Percentiles rank a stretch among this genome's conserved stretches.
phyloP scores from a whole-genome alignment of 163 green algal species.

The Chloromonas sp. region DNA sequence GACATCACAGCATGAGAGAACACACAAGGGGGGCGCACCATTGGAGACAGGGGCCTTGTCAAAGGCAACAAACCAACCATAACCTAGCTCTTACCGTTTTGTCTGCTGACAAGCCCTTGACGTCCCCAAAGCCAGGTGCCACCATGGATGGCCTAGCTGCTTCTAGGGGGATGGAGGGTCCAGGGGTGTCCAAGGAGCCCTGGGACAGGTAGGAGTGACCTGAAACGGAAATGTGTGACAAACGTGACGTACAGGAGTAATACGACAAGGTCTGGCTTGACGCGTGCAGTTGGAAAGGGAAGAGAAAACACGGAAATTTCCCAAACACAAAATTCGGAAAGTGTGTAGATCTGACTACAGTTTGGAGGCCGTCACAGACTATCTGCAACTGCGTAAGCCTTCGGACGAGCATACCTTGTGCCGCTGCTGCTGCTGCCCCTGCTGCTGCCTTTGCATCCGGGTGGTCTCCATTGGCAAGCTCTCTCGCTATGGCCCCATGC shows the following conservation, averaged over 20 bases:
- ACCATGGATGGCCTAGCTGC: background rate
- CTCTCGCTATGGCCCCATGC: slow-evolving; percentile 32
- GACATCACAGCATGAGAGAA: no score
- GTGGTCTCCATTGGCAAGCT: slow-evolving; percentile 32
- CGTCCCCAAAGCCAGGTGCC: background rate
- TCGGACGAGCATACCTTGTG: background rate
- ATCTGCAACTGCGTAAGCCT: background rate
- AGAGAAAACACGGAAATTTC: background rate
- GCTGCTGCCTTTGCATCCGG: background rate
- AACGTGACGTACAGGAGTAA: background rate
- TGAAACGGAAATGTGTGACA: background rate
- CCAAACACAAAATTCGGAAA: background rate
- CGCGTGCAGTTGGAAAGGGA: background rate
- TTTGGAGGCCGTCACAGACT: background rate
- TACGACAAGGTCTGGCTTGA: background rate
- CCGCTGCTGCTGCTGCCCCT: slow-evolving; percentile 1
- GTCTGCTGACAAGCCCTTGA: background rate
- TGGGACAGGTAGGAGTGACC: background rate
- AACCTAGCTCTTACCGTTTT: background rate
- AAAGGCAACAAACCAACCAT: background rate
- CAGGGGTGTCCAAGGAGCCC: background rate
- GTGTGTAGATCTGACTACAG: background rate
- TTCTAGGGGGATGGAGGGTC: background rate
- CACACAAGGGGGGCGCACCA: no score
- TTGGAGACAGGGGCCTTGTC: no score